These are phyloP conservation scores for Populus alba DNA, from an alignment of 345 rosid species.

Conservation along the genomic window DNA sequence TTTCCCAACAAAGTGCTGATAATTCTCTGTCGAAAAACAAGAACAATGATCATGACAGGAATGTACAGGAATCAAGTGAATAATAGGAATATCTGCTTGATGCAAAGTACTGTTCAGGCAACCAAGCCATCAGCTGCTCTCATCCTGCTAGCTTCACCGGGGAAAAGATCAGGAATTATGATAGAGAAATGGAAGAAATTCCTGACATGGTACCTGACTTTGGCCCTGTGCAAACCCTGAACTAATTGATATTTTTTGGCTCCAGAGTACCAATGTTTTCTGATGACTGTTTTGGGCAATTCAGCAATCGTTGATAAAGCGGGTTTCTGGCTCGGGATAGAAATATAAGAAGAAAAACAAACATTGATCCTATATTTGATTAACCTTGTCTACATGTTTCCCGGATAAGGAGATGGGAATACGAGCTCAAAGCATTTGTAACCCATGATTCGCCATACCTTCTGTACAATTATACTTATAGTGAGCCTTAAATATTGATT, in stretches of 20 bases:
- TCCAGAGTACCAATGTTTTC: not conserved
- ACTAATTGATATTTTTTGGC: not conserved
- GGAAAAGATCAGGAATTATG: not conserved
- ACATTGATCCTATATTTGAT: not conserved
- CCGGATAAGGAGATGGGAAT: not conserved
- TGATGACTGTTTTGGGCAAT: not conserved
- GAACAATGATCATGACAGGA: not conserved
- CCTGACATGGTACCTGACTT: not conserved
- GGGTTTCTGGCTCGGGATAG: not conserved
- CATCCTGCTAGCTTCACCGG: not conserved
- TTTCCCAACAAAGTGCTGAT: constrained; percentile 1
- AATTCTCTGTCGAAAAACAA: constrained; percentile 1
- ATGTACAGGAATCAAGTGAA: constrained; percentile 5
- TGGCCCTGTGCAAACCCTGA: not conserved
- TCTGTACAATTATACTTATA: not conserved
- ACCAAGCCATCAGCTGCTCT: not conserved
- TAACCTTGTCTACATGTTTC: not conserved
- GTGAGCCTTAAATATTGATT: not conserved
- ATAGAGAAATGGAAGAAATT: not conserved
- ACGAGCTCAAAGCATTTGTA: not conserved
- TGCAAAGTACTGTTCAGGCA: not conserved
- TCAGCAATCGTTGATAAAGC: not conserved
- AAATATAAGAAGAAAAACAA: not conserved
- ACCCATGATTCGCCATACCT: not conserved
- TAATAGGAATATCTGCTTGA: not conserved